Evolutionary conservation across 2,329 filamentous ascomycete genomes (phyloP).

Genomic region (Calcarisporium arbuscula): DNA sequence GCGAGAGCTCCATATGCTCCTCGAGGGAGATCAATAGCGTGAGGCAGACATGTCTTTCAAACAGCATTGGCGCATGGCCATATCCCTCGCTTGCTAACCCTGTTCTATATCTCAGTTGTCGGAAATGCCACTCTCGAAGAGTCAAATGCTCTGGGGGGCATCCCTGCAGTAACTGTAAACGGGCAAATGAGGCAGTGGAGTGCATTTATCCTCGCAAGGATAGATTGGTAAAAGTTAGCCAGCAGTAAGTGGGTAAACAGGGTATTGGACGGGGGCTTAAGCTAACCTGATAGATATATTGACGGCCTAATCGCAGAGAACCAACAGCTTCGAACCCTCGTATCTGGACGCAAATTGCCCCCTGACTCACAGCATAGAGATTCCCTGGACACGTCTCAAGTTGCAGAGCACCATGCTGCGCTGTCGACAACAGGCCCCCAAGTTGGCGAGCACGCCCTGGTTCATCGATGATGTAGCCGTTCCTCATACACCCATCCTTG

Average conservation of each 20-base stretch:
- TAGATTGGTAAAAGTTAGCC: conserved; percentile 24
- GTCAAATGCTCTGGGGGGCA: conserved; percentile 27
- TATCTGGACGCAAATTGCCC: background rate
- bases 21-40: conserved; percentile 2
- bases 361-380: conserved; percentile 2
- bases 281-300: conserved; percentile 21
- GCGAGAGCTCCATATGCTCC: conserved; percentile 3
- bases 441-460: conserved; percentile 21
- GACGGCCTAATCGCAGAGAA: conserved; percentile 28
- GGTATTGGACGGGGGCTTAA: background rate
- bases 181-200: conserved; percentile 21
- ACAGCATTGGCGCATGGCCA: background rate
- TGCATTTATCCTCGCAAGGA: conserved; percentile 27
- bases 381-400: conserved; percentile 9
- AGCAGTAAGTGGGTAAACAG: conserved; percentile 17
- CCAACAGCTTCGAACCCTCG: conserved; percentile 17
- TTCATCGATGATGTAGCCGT: conserved; percentile 27
- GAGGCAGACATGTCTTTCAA: background rate
- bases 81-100: background rate
- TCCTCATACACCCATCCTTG: conserved; percentile 25
- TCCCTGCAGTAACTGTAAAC: conserved; percentile 25
- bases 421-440: no score
- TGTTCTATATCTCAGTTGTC: conserved; percentile 15
- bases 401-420: conserved; percentile 9
- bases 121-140: conserved; percentile 25